Percentiles rank a stretch among this genome's conserved stretches.
These are phyloP conservation scores for Sugiyamaella marilandica DNA, from an alignment of 805 yeast species.

Conservation along the genomic window DNA sequence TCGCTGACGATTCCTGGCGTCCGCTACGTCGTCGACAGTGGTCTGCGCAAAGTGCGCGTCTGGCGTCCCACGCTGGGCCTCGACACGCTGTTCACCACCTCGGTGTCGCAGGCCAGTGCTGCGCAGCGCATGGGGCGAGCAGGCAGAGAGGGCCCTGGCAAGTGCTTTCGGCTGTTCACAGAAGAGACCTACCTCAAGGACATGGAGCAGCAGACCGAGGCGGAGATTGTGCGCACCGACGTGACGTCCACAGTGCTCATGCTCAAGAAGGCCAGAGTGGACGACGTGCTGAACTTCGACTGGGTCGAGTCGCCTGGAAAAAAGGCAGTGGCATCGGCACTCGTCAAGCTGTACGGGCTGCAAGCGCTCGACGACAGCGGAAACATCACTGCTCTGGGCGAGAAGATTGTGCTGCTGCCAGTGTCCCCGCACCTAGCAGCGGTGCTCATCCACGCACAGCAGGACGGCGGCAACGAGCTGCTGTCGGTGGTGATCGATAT, in stretches of 20 bases:
- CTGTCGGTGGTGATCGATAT: conserved; percentile 74
- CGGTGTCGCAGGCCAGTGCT: conserved; percentile 92
- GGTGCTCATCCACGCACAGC: conserved; percentile 66
- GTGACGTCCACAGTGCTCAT: conserved; percentile 79
- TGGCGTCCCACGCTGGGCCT: conserved; percentile 92
- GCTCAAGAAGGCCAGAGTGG: conserved; percentile 75
- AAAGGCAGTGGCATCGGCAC: conserved; percentile 68
- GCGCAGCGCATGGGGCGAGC: conserved; percentile 97
- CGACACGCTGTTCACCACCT: conserved; percentile 87
- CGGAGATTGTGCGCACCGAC: conserved; percentile 86
- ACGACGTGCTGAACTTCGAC: conserved; percentile 73
- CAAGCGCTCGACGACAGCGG: conserved; percentile 78
- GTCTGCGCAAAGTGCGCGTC: conserved; percentile 86
- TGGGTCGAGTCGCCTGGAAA: conserved; percentile 92
- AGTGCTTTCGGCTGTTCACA: conserved; percentile 77
- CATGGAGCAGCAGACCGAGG: conserved; percentile 77
- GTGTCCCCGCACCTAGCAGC: conserved; percentile 89
- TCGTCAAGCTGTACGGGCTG: conserved; percentile 70
- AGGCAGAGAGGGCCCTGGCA: conserved; percentile 95
- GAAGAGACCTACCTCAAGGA: conserved; percentile 57
- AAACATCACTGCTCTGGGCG: conserved; percentile 71
- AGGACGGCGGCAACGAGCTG: conserved; percentile 31
- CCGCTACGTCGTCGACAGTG: conserved; percentile 87
- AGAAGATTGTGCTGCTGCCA: conserved; percentile 82
- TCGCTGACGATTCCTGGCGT: conserved; percentile 95